A percentile compares a stretch with the other conserved stretches of the same genome.
Evolutionary conservation across 495 filamentous ascomycete species (phyloP).

Genomic region (Talaromyces thailandensis): DNA sequence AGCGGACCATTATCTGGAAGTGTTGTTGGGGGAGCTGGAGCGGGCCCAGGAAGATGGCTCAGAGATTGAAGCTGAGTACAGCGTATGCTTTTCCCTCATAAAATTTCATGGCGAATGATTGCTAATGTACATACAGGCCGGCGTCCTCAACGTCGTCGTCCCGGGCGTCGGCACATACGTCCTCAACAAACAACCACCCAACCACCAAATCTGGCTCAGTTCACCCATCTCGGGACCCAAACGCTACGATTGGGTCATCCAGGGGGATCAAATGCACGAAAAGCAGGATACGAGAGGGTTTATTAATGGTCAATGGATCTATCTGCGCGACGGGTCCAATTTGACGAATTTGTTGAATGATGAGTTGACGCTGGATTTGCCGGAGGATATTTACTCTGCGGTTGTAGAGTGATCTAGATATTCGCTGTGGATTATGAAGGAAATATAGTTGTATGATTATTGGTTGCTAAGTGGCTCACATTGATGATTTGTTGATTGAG

Average conservation of each 20-base stretch:
- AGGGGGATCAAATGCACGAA: slow-evolving; percentile 59
- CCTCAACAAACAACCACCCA: slow-evolving; percentile 95
- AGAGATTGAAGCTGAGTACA: slow-evolving; percentile 51
- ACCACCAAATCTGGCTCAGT: slow-evolving; percentile 95
- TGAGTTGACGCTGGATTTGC: slow-evolving; percentile 48
- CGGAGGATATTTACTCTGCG: slow-evolving; percentile 32
- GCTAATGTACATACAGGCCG: slow-evolving; percentile 45
- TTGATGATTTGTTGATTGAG: not conserved
- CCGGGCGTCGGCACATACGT: slow-evolving; percentile 68
- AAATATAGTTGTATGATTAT: slow-evolving; percentile 1
- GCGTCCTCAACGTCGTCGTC: slow-evolving; percentile 70
- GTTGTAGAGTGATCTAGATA: slow-evolving; percentile 13
- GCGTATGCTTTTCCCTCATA: slow-evolving; percentile 19
- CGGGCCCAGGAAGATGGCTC: slow-evolving; percentile 32
- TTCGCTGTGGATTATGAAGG: not conserved
- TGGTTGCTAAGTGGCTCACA: not conserved
- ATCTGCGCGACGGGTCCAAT: slow-evolving; percentile 68
- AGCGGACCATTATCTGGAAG: slow-evolving; percentile 42
- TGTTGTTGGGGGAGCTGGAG: slow-evolving; percentile 37
- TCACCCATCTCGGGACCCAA: slow-evolving; percentile 90
- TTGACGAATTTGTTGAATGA: slow-evolving; percentile 59
- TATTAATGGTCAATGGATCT: slow-evolving; percentile 63
- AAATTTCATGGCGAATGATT: slow-evolving; percentile 1
- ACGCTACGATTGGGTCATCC: slow-evolving; percentile 76
- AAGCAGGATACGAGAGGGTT: slow-evolving; percentile 59